Evolutionary conservation across 1,284 basidiomycete species (phyloP), one percentile per base, ranked within the genome.

Genomic region (Sporisorium graminicola): DNA sequence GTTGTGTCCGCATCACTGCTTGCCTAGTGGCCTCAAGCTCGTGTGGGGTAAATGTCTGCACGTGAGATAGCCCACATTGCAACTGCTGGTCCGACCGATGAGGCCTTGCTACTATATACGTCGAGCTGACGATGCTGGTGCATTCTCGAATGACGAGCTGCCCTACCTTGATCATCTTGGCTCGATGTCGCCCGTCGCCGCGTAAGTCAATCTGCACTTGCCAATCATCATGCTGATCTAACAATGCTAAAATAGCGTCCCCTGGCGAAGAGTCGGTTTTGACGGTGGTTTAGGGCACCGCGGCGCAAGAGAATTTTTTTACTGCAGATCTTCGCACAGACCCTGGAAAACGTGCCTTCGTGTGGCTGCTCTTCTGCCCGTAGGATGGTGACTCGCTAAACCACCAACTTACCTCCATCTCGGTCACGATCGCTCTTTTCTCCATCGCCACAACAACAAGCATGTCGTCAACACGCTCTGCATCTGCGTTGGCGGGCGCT

Each of bases 391-490:
- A 31, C 18, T 50, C 22, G 65, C 16, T 5, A n/a, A 31, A 37
- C 7, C 54, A 37, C 49, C 27, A n/a, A 62, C 47, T 42, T 33
- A 59, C 24, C 66, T 43, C 26, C 47, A 43, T 37, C 42, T 40
- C 37, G 14, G n/a, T n/a, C n/a, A n/a, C 7, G 20, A 13, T 3
- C 35, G 35, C 14, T 35, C 35, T 12, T n/a, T 3, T 27, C 27
- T 26, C 35, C 20, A 26, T 26, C 16, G 10, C n/a, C 18, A 13
- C 12, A 33, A 14, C n/a, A 20, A 7, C 53, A n/a, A 42, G 24
- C 29, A 72, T 72, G 69, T 46, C 59, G 4, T 63, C 69, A 2
- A 13, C 52, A 22, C n/a, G n/a, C n/a, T 31, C 56, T 5, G n/a
- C 40, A 43, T 35, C 10, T 53, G 13, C 29, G 10, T 20, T 5